These are phyloP conservation scores for Yamadazyma jaroonii DNA, from an alignment of 1,139 yeast species.

Conservation along the genomic window DNA sequence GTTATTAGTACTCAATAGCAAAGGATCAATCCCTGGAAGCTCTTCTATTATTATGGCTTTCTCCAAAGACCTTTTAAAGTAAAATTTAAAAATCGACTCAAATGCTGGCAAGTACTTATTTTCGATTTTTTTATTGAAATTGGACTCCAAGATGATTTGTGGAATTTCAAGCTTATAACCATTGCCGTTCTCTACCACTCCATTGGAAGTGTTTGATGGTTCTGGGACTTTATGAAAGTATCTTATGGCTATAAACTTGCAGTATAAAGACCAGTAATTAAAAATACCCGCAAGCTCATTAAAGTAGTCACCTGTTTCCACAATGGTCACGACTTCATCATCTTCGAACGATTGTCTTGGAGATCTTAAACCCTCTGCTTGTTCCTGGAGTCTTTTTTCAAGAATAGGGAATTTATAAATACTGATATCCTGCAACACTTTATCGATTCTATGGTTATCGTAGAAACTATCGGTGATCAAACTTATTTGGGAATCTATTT, in stretches of 20 bases:
- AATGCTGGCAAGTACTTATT: conserved; percentile 56
- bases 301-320: conserved; percentile 53
- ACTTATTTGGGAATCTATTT: conserved; percentile 89
- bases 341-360: conserved; percentile 17
- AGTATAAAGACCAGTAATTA: conserved; percentile 84
- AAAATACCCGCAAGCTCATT: conserved; percentile 73
- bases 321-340: conserved; percentile 35
- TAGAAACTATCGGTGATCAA: conserved; percentile 82
- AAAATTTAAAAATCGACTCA: conserved; percentile 62
- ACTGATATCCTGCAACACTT: conserved; percentile 54
- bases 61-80: conserved; percentile 75
- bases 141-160: conserved; percentile 54
- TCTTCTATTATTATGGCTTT: conserved; percentile 81
- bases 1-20: conserved; percentile 16
- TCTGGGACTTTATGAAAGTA: conserved; percentile 36
- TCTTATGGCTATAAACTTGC: conserved; percentile 67
- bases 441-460: conserved; percentile 64
- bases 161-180: conserved; percentile 38
- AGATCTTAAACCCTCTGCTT: conserved; percentile 10
- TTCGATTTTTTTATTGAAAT: conserved; percentile 58
- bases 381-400: conserved; percentile 18
- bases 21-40: conserved; percentile 49
- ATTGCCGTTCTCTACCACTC: conserved; percentile 7
- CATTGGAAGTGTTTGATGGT: not conserved
- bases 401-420: conserved; percentile 54